Conservation (phyloP, 148 eudicot species). For the Rhododendron vialii region DNA sequence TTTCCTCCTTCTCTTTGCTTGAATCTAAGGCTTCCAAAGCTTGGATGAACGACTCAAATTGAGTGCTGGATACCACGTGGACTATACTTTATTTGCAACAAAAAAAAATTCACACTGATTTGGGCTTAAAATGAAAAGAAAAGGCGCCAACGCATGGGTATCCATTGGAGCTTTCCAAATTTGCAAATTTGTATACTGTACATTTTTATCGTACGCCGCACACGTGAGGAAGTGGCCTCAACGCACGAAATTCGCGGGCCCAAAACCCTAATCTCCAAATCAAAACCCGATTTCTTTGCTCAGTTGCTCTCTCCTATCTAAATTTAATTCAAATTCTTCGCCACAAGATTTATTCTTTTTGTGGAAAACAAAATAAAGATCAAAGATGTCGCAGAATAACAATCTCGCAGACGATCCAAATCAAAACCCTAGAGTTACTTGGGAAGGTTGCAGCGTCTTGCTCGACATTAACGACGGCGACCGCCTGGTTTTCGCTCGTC, state of each 20-base stretch:
- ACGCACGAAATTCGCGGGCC: neutral
- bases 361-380: neutral
- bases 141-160: no score
- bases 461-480: conserved; percentile 94
- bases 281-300: neutral
- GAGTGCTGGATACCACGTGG: no score
- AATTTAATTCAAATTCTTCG: neutral
- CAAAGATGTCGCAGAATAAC: conserved; percentile 17
- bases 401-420: conserved; percentile 19
- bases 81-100: no score
- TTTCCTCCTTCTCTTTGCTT: no score
- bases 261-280: neutral
- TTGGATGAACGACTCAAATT: no score
- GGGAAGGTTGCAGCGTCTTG: conserved; percentile 93
- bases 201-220: neutral
- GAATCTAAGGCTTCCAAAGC: no score
- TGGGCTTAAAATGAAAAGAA: no score
- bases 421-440: conserved; percentile 53
- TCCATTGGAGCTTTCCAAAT: no score
- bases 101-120: no score
- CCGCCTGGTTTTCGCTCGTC: conserved; percentile 82
- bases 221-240: neutral
- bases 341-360: neutral
- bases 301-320: neutral
- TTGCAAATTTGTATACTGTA: no score